Base-by-base conservation (phyloP, 495 filamentous ascomycete species). In the Xylaria venustula region DNA sequence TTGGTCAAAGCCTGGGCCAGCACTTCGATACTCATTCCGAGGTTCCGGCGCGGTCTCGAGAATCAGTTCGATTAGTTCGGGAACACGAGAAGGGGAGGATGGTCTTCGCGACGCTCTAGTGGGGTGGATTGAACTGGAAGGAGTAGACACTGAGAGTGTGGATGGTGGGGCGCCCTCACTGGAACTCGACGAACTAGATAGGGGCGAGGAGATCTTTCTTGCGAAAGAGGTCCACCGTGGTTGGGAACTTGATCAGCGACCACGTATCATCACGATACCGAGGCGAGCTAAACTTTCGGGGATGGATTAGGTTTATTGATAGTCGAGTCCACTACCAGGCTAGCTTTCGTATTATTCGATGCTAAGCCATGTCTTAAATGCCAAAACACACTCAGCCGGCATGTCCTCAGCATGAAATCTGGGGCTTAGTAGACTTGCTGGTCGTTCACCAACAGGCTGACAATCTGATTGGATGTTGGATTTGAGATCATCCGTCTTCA, bases 201-300 rank as follows among this genome's bases (percentile, higher is more conserved):
- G 42, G 30, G 42, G 44, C n/a, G 56, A n/a, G 6, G 28, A 30
- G 12, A 34, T 58, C 15, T 26, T 50, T 19, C 22, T 59, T 15
- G 56, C 56, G 11, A 58, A 32, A 2, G 30, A 58, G 32, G 41
- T 50, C 47, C 44, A 41, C 19, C 30, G 14, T 14, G 22, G 2
- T 8, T 49, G 20, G 32, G 36, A 59, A 8, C 12, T 32, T 17
- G 56, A 42, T 7, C 8, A 26, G 37, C 56, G 56, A 19, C 45
- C 46, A 42, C 45, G 47, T 36, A 41, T 59, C 37, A 28, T 59
- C 25, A 59, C 56, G 45, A 51, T 58, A 59, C 56, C 45, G 5
- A 37, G 30, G 26, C 34, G 56, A 22, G 15, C 34, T 17, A 34
- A 8, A n/a, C 12, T 59, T 47, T 3, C 15, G 1, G 25, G 32